Conservation (phyloP, 1,284 basidiomycete species). For the Tylopilus sp. region DNA sequence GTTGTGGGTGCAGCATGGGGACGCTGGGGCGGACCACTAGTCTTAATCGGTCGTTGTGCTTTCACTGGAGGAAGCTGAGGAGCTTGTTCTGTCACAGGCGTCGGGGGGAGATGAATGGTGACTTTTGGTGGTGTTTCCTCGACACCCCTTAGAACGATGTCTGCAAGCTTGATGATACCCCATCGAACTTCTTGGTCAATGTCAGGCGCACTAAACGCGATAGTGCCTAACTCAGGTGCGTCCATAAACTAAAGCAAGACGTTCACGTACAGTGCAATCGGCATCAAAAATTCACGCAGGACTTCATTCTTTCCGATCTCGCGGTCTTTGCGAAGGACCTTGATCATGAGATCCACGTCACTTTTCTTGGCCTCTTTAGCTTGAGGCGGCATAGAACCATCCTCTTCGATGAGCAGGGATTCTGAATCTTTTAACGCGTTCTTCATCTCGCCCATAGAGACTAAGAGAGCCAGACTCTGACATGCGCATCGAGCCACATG, state of each 20-base stretch:
- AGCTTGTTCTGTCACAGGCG: constrained; percentile 62
- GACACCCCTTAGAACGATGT: constrained; percentile 80
- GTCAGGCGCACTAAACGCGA: constrained; percentile 55
- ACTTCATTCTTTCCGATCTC: constrained; percentile 84
- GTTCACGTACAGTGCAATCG: constrained; percentile 69
- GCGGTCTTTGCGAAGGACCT: constrained; percentile 77
- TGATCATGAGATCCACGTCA: constrained; percentile 79
- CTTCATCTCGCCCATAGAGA: constrained; percentile 89
- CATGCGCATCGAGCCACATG: constrained; percentile 86
- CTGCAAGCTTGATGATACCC: constrained; percentile 89
- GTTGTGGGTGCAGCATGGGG: constrained; percentile 45
- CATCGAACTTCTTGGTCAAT: constrained; percentile 88
- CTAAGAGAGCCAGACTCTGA: constrained; percentile 84
- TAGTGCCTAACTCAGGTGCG: constrained; percentile 8
- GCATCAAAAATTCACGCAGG: constrained; percentile 76
- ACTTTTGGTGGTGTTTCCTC: constrained; percentile 86
- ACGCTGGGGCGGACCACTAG: constrained; percentile 42
- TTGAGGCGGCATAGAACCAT: constrained; percentile 71
- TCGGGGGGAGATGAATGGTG: constrained; percentile 80
- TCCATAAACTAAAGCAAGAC: constrained; percentile 5
- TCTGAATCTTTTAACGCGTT: constrained; percentile 71
- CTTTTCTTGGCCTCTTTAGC: constrained; percentile 75
- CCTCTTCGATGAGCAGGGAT: constrained; percentile 79
- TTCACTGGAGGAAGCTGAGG: constrained; percentile 56
- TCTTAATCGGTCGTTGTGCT: constrained; percentile 42